Evolutionary conservation across 495 filamentous ascomycete genomes (phyloP), one percentile per base, ranked within the genome.

Genomic region (Lepraria neglecta): DNA sequence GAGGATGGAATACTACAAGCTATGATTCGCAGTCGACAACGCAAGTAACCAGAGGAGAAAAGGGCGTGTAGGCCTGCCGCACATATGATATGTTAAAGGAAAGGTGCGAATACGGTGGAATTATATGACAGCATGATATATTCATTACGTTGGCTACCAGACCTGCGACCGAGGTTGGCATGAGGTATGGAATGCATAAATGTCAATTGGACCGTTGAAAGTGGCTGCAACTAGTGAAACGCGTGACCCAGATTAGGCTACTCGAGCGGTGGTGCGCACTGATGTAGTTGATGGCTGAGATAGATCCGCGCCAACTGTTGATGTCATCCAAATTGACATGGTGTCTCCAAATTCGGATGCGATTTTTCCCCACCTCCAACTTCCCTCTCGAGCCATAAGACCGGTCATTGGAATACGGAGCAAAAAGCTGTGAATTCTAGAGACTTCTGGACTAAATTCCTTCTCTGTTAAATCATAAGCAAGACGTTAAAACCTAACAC

Each of bases 291-390:
- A 24, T 24, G 24, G 24, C 24, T 54, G n/a, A n/a, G 10, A 31
- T n/a, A n/a, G 51, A 54, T 54, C 51, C n/a, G 51, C 28, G 31
- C 51, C 31, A 54, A 31, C 31, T 54, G 9, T 31, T 54, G 30
- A 54, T 38, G 51, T 54, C 51, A 54, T 54, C 15, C 51, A 54
- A 24, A 31, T 38, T 11, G 31, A 28, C 6, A 21, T 33, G n/a
- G 51, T 38, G 51, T 35, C 11, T 54, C 6, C 0, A 6, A 46
- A 21, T 54, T 7, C 44, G 6, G 19, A 15, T 6, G 30, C 0
- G 28, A 38, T 7, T 4, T 54, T 19, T 38, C 5, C n/a, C 6
- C 51, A 10, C 17, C 6, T 33, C 9, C 31, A 33, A 51, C 6
- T 28, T 31, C 48, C n/a, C 3, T 12, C 28, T 31, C 31, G 9